These are phyloP conservation scores for Corrigiola litoralis DNA, from an alignment of 179 eudicot genomes.

Conservation along the genomic window DNA sequence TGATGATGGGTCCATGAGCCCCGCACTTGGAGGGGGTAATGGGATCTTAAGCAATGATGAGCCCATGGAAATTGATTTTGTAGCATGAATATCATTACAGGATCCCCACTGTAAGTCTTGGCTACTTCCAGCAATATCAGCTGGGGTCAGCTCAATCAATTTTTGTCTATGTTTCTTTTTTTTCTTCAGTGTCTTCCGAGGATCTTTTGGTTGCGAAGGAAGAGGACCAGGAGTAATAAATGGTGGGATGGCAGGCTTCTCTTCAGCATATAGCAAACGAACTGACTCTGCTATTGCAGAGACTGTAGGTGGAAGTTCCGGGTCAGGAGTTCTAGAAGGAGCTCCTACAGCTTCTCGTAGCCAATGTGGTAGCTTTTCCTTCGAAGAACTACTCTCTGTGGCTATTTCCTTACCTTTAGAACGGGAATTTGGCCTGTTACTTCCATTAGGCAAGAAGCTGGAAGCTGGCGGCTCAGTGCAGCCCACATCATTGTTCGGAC, in stretches of 20 bases:
- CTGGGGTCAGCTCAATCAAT: conserved; percentile 10
- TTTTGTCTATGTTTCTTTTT: conserved; percentile 30
- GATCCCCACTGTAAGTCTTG: conserved; percentile 23
- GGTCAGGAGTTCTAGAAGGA: conserved; percentile 37
- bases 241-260: conserved; percentile 70
- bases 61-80: conserved; percentile 11
- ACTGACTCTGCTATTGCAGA: conserved; percentile 87
- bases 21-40: conserved; percentile 7
- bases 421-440: conserved; percentile 14
- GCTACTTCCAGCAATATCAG: conserved; percentile 35
- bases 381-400: conserved; percentile 37
- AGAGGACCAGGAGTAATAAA: conserved; percentile 71
- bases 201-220: conserved; percentile 77
- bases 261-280: conserved; percentile 67
- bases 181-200: conserved; percentile 50
- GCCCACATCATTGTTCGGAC: conserved; percentile 21
- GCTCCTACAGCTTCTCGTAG: conserved; percentile 83
- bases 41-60: conserved; percentile 23
- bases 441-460: conserved; percentile 24
- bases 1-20: conserved; percentile 13
- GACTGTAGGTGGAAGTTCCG: conserved; percentile 66
- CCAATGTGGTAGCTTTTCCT: conserved; percentile 89
- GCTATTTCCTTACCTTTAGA: conserved; percentile 45
- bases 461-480: conserved; percentile 25
- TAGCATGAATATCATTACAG: conserved; percentile 20